Conservation (phyloP, 2,329 filamentous ascomycete species). For the Neopestalotiopsis sp. region DNA sequence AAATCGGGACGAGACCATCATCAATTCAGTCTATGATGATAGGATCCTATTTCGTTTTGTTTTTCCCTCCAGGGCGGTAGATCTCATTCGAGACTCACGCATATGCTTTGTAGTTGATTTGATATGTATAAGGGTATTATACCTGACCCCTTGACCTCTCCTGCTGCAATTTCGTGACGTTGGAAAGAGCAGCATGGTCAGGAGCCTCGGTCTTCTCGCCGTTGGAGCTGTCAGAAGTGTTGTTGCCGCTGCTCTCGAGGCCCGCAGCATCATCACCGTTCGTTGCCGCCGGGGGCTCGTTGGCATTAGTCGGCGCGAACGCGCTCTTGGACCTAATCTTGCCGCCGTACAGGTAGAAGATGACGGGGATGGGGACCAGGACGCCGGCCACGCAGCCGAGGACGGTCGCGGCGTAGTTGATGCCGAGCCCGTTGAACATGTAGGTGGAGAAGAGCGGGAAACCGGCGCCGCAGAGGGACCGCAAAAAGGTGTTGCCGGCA, state of each 20-base stretch:
- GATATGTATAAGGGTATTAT: background rate
- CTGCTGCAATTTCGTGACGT: conserved; percentile 36
- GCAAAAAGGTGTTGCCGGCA: conserved; percentile 81
- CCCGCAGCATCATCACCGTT: conserved; percentile 20
- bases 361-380: conserved; percentile 65
- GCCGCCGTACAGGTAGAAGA: conserved; percentile 66
- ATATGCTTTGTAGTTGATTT: no score
- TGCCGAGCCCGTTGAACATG: conserved; percentile 68
- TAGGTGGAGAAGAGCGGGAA: conserved; percentile 81
- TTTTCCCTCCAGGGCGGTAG: no score
- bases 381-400: conserved; percentile 63
- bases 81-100: background rate
- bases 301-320: conserved; percentile 51
- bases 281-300: conserved; percentile 35
- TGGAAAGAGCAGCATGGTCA: conserved; percentile 40
- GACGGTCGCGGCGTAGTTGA: conserved; percentile 66
- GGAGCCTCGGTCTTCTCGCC: conserved; percentile 38
- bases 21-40: background rate
- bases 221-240: conserved; percentile 23
- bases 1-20: background rate
- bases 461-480: conserved; percentile 76
- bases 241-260: conserved; percentile 29
- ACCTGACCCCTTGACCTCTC: conserved; percentile 20
- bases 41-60: background rate
- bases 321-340: conserved; percentile 60